Percentiles rank a stretch among this genome's conserved stretches.
Evolutionary conservation across 306 rosid genomes (phyloP).

Genomic region (Luffa acutangula): DNA sequence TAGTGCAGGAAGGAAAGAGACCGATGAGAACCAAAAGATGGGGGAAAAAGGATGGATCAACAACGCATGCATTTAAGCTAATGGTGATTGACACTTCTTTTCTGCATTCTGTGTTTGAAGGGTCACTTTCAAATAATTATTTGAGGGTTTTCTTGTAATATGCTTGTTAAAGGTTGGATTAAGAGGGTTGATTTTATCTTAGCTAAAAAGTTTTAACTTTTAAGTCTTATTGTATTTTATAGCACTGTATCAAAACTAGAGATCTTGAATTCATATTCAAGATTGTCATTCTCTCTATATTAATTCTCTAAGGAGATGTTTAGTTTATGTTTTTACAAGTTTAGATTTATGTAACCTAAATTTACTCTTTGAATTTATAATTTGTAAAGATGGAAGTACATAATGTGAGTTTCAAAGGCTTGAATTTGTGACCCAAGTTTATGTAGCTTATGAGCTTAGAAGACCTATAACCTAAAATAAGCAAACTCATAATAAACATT

Average conservation of each 20-base stretch:
- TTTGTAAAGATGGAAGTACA: not conserved
- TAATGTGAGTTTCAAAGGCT: not conserved
- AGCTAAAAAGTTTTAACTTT: not conserved
- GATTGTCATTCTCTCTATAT: no score
- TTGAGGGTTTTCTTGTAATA: not conserved
- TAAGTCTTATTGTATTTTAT: not conserved
- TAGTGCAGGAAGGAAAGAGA: constrained; percentile 1
- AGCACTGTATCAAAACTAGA: not conserved
- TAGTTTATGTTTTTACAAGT: not conserved
- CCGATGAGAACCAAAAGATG: not conserved
- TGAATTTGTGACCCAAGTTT: not conserved
- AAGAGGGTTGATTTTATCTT: not conserved
- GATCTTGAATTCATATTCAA: not conserved
- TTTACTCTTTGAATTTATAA: not conserved
- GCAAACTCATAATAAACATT: not conserved
- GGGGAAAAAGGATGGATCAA: not conserved
- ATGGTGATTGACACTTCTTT: not conserved
- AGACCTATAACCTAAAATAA: not conserved
- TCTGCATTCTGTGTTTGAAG: not conserved
- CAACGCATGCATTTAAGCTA: not conserved
- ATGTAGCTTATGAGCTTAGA: not conserved
- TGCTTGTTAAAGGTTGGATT: not conserved
- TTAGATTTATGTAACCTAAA: not conserved
- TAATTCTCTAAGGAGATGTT: not conserved
- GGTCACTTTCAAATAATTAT: constrained; percentile 4